Evolutionary conservation across 331 rosid species (phyloP).

Genomic region (Quercus tomentella): DNA sequence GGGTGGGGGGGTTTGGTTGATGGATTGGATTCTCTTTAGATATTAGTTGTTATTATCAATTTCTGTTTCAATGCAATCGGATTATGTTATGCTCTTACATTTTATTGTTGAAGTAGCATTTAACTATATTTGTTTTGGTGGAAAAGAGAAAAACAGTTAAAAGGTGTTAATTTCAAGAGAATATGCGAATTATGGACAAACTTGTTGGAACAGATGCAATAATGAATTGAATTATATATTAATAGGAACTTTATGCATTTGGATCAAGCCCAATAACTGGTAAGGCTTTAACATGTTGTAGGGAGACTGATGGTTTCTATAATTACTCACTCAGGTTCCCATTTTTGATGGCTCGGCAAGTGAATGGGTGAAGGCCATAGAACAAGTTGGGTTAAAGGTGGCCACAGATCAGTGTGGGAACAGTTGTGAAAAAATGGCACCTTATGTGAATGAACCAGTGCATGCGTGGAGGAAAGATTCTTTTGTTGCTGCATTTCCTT

Average conservation of each 20-base stretch:
- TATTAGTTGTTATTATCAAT: too few relatives aligned
- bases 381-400: conserved; percentile 58
- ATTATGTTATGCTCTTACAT: too few relatives aligned
- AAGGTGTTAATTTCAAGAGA: not conserved
- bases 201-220: not conserved
- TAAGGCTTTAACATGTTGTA: not conserved
- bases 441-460: conserved; percentile 64
- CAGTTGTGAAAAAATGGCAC: conserved; percentile 58
- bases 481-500: conserved; percentile 77
- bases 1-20: not conserved
- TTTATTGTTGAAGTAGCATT: not conserved
- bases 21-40: too few relatives aligned
- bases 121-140: not conserved
- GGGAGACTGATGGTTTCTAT: conserved; percentile 12
- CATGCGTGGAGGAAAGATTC: conserved; percentile 64
- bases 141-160: not conserved
- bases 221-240: not conserved
- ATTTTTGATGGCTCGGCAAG: conserved; percentile 87
- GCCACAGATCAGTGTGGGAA: conserved; percentile 54
- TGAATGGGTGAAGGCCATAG: conserved; percentile 74
- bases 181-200: not conserved
- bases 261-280: not conserved
- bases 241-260: not conserved
- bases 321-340: conserved; percentile 60
- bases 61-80: too few relatives aligned